Percentiles rank a stretch among this genome's conserved stretches.
These are phyloP conservation scores for Trametes gibbosa DNA, from an alignment of 768 basidiomycete species.

Conservation along the genomic window DNA sequence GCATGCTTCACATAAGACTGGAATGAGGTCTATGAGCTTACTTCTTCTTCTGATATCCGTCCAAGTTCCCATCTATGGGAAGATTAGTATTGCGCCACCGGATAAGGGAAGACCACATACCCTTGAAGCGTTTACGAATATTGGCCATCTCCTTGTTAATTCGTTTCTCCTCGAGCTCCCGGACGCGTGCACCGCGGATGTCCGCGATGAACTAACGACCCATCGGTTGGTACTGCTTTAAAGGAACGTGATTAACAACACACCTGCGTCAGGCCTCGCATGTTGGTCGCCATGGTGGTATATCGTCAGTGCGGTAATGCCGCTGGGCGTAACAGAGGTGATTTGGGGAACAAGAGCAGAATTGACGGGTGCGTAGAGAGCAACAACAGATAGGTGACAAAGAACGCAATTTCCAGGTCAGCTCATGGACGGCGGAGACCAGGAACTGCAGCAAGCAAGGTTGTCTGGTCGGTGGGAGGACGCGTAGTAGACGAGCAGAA, in stretches of 20 bases:
- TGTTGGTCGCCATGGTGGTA: slow-evolving; percentile 74
- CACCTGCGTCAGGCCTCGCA: slow-evolving; percentile 93
- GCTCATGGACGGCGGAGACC: slow-evolving; percentile 7
- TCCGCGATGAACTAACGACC: slow-evolving; percentile 92
- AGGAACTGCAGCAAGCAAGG: neutral
- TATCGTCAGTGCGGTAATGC: slow-evolving; percentile 5
- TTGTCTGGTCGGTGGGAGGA: neutral
- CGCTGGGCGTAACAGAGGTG: neutral
- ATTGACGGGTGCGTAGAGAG: neutral
- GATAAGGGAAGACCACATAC: slow-evolving; percentile 36
- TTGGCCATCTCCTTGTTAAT: slow-evolving; percentile 99
- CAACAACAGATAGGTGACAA: neutral
- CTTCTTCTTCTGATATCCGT: slow-evolving; percentile 94
- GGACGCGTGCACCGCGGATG: slow-evolving; percentile 92
- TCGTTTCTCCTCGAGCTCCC: slow-evolving; percentile 96
- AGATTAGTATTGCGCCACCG: neutral
- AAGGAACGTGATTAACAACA: neutral
- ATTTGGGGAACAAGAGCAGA: neutral
- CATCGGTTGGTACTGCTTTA: neutral
- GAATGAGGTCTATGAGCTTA: slow-evolving; percentile 32
- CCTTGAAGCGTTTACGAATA: slow-evolving; percentile 98
- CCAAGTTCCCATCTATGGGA: slow-evolving; percentile 71
- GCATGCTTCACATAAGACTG: neutral
- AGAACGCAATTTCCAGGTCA: neutral
- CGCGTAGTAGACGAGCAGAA: neutral